Evolutionary conservation across 805 yeast species (phyloP).

Genomic region (Kluyveromyces dobzhanskii): DNA sequence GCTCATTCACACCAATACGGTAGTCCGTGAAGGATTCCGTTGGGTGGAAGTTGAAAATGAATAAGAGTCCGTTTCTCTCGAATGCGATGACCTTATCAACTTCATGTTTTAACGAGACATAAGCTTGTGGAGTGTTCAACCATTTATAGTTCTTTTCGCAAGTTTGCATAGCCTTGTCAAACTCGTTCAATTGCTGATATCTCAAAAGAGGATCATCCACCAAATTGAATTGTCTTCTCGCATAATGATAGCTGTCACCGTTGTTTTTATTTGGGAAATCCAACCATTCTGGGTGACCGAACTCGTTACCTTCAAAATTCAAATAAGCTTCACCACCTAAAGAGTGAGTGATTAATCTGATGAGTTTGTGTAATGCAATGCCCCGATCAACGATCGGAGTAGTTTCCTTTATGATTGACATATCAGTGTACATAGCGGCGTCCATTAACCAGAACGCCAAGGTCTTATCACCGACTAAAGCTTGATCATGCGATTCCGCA

Average conservation of each 20-base stretch:
- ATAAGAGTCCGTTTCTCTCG: constrained; percentile 79
- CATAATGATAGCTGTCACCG: constrained; percentile 82
- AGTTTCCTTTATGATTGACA: constrained; percentile 67
- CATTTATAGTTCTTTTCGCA: constrained; percentile 65
- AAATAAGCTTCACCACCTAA: constrained; percentile 97
- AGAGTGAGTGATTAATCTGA: constrained; percentile 75
- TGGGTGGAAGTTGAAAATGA: constrained; percentile 88
- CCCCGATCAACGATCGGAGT: constrained; percentile 85
- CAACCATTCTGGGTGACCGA: constrained; percentile 98
- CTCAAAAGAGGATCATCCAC: constrained; percentile 72
- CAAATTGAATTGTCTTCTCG: constrained; percentile 89
- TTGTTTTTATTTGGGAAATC: constrained; percentile 94
- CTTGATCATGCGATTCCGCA: constrained; percentile 95
- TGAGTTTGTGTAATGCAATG: constrained; percentile 81
- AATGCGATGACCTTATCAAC: constrained; percentile 81
- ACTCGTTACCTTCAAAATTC: constrained; percentile 95
- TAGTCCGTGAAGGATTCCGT: constrained; percentile 75
- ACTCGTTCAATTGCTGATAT: constrained; percentile 68
- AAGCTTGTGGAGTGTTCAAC: constrained; percentile 67
- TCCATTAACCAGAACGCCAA: constrained; percentile 98
- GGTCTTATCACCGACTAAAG: constrained; percentile 94
- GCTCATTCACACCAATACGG: constrained; percentile 76
- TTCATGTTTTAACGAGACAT: constrained; percentile 81
- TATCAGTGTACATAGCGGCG: constrained; percentile 94
- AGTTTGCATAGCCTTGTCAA: constrained; percentile 79